phyloP scores from a whole-genome alignment of 2,329 filamentous ascomycete genomes.

The Fusarium abutilonis region DNA sequence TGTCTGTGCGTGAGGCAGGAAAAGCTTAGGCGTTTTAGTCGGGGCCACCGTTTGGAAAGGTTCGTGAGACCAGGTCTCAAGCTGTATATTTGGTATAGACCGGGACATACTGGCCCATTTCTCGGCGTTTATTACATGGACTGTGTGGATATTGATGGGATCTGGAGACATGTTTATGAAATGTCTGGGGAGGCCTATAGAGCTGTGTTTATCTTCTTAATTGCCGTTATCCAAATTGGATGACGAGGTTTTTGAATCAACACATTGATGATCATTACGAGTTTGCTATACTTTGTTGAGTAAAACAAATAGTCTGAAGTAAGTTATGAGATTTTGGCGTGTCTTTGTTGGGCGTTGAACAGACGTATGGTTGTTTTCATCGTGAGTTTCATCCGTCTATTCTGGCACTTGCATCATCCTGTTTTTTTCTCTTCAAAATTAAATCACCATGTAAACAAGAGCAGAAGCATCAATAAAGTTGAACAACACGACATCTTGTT shows the following conservation, averaged over 20 bases:
- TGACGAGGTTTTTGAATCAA: slow-evolving; percentile 38
- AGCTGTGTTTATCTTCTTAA: slow-evolving; percentile 37
- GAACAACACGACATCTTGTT: too few species aligned
- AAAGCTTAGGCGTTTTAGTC: slow-evolving; percentile 43
- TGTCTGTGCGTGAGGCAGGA: slow-evolving; percentile 50
- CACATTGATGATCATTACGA: slow-evolving; percentile 7
- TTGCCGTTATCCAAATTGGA: slow-evolving; percentile 28
- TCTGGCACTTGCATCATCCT: too few species aligned
- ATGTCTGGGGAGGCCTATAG: slow-evolving; percentile 27
- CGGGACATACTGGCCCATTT: slow-evolving; percentile 40
- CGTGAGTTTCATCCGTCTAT: too few species aligned
- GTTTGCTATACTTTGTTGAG: not conserved
- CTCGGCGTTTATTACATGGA: slow-evolving; percentile 41
- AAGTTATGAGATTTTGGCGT: too few species aligned
- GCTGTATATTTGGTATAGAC: slow-evolving; percentile 45
- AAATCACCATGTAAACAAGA: too few species aligned
- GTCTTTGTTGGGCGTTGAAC: too few species aligned
- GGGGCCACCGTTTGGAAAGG: slow-evolving; percentile 15
- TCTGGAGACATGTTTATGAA: slow-evolving; percentile 34
- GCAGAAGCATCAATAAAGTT: too few species aligned
- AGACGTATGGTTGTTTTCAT: too few species aligned
- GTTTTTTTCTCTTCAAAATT: too few species aligned
- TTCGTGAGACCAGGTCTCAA: slow-evolving; percentile 22
- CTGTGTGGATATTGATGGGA: slow-evolving; percentile 32
- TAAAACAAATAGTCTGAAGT: too few species aligned